A percentile compares a stretch with the other conserved stretches of the same genome.
Conservation (phyloP, 805 yeast species). For the Candida ulmi region DNA sequence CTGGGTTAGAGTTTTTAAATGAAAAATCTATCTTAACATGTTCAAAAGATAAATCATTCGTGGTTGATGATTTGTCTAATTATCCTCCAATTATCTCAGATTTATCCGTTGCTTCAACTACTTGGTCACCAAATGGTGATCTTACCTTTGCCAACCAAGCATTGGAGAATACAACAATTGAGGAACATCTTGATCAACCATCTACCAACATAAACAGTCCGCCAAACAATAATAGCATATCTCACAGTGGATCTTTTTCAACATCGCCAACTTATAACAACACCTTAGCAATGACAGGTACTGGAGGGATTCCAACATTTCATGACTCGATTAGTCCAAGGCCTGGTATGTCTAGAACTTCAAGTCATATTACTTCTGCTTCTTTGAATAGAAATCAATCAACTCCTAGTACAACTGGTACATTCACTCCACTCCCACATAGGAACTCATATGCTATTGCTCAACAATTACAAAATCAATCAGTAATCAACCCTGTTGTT, state of each 20-base stretch:
- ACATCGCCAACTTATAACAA: slow-evolving; percentile 12
- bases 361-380: slow-evolving; percentile 17
- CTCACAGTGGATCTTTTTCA: slow-evolving; percentile 1
- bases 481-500: slow-evolving; percentile 17
- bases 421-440: background rate
- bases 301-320: slow-evolving; percentile 8
- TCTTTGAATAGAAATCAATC: slow-evolving; percentile 13
- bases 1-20: slow-evolving; percentile 54
- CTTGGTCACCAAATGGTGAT: slow-evolving; percentile 55
- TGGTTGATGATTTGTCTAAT: slow-evolving; percentile 40
- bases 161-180: slow-evolving; percentile 23
- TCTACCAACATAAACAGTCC: background rate
- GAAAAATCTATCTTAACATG: slow-evolving; percentile 42
- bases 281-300: slow-evolving; percentile 2
- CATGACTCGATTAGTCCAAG: slow-evolving; percentile 16
- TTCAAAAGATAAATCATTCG: slow-evolving; percentile 44
- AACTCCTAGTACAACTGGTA: slow-evolving; percentile 3
- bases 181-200: background rate
- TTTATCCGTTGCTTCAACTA: slow-evolving; percentile 42
- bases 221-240: background rate
- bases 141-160: slow-evolving; percentile 40
- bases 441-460: background rate
- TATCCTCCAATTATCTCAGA: slow-evolving; percentile 43
- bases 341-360: slow-evolving; percentile 19
- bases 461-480: slow-evolving; percentile 1